Base-by-base conservation (phyloP, 1,284 basidiomycete species). In the Testicularia cyperi region DNA sequence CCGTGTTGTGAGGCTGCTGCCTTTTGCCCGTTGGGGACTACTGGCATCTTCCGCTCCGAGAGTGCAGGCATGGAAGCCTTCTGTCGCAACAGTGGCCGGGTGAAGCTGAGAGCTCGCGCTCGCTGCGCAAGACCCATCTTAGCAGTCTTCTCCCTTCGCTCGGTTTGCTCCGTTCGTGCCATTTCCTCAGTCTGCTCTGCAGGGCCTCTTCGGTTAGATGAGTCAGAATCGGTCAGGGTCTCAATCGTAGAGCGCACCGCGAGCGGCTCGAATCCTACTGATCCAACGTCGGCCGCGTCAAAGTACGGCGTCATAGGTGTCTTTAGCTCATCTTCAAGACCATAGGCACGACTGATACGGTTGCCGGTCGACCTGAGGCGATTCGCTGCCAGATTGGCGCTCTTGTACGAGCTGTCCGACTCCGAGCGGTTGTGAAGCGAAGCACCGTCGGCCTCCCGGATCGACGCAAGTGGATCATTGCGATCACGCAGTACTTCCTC, bases 231-330 rank as follows among this genome's bases (percentile, higher is more conserved):
- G n/a, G n/a, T n/a, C n/a, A n/a, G n/a, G n/a, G n/a, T n/a, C n/a
- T n/a, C n/a, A n/a, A n/a, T n/a, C n/a, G n/a, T n/a, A n/a, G n/a
- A n/a, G n/a, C n/a, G n/a, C n/a, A n/a, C n/a, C n/a, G n/a, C n/a
- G n/a, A n/a, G n/a, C n/a, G n/a, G n/a, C n/a, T n/a, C n/a, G n/a
- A n/a, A n/a, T n/a, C 22, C 19, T 31, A 7, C 30, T 9, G 20
- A 35, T 12, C 27, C 29, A 2, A 21, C 40, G 9, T 52, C 58
- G n/a, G 24, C 58, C 28, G 56, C 61, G 34, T 71, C 69, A 44
- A 71, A 71, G 61, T 56, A 68, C 2, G 65, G 61, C 28, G 69
- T 71, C 5, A 49, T 19, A 0, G 69, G 66, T 6, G 66, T 64
- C 18, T 41, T 34, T 2, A 60, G 28, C 21, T 61, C 66, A 27